Base-by-base conservation (phyloP, 306 rosid species). In the Corylus americana region DNA sequence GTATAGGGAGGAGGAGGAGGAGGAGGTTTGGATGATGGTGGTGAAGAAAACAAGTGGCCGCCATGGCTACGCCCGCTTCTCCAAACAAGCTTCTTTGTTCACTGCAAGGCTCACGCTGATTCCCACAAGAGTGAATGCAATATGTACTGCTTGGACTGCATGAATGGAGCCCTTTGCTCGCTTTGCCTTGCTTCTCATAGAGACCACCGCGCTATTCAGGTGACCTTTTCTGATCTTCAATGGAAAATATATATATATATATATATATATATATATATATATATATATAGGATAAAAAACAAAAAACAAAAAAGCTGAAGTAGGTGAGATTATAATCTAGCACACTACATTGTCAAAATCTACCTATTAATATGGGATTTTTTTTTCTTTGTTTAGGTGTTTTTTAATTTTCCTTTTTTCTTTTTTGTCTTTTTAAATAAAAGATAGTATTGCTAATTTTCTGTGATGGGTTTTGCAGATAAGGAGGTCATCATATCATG, bases 401-500 rank as follows among this genome's bases (percentile, higher is more conserved):
- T 16, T 17, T 7, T 39, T 25, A 16, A 12, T 31, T 69, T 11
- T 68, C 45, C 6, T 59, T 78, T 78, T 78, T 78, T 12, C 51
- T 49, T 47, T 31, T 31, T 31, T 31, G 35, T 71, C 4, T 54
- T 45, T 74, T 25, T 3, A 8, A 75, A 70, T 3, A 8, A 75
- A 70, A 47, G 69, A 82, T 48, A 45, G 64, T 53, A 58, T 35
- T 58, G 49, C 47, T 11, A 67, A 71, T 5, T 42, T 45, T 42
- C 27, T 86, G 74, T 74, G 85, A 77, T 85, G 81, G 61, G 45
- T 70, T 76, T 47, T 64, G 39, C 8, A 90, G 94, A 88, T 90
- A 88, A 86, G 94, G 74, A 90, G 94, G 77, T 90, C 94, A 71
- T 90, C 92, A 37, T 90, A 90, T 86, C 94, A 90, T 86, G 94